Evolutionary conservation across 2,329 filamentous ascomycete species (phyloP), one percentile per base, ranked within the genome.

Genomic region (Penicillium sp.): DNA sequence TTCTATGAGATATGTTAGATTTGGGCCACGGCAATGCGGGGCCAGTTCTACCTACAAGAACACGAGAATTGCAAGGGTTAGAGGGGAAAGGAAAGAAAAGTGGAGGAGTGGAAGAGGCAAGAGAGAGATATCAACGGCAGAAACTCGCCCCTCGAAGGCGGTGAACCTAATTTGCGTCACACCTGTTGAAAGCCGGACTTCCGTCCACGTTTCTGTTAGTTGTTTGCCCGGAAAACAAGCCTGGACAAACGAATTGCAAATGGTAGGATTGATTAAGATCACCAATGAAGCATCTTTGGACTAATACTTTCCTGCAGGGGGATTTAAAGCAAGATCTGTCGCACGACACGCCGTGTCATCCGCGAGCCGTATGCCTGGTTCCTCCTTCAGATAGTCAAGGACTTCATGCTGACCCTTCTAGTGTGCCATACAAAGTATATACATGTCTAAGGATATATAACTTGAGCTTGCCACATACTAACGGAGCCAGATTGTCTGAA

Each of bases 341-440:
- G 57, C 84, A 85, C 35, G 85, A 90, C 68, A 90, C 91, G 60
- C 89, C 93, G 24, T 97, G 93, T 71, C 92, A 96, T 79, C 85
- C 91, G 56, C 85, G 89, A 70, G 93, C 93, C 60, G 89, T 92
- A 78, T 46, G 54, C 52, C 4, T 45, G 48, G 24, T 22, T 22
- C 19, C 19, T 19, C 10, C 39, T 19, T 13, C 4, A 10, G 39
- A 22, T 22, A 42, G 19, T 42, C 39, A 42, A 42, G 10, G 22
- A 21, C 19, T 21, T 39, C 6, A 43, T 52, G 48, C 64, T 70
- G 44, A 72, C 59, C 29, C 21, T 39, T 26, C 3, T 60, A 92
- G 89, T 97, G 93, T 77, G 91, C 90, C 9, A 96, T 97, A 59
- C 93, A 97, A 84, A 85, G 93, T 95, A 75, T 69, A 70, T 65